These are phyloP conservation scores for Aspergillus campestris DNA, from an alignment of 495 filamentous ascomycete species.

Conservation along the genomic window DNA sequence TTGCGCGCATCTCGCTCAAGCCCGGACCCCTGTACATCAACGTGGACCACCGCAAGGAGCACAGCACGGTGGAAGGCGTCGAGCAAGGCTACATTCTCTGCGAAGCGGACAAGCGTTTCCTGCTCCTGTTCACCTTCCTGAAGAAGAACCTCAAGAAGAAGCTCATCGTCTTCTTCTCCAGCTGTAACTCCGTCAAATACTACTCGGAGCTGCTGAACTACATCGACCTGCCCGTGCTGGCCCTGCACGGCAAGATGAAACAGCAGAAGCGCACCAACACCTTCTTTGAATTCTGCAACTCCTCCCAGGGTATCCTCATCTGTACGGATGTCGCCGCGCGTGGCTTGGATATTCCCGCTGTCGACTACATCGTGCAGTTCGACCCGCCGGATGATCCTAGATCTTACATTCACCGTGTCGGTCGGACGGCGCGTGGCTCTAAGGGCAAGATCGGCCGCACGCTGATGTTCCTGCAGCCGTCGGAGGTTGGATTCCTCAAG, in stretches of 20 bases:
- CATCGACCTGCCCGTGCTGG: constrained; percentile 82
- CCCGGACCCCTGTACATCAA: constrained; percentile 95
- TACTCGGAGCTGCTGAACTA: constrained; percentile 91
- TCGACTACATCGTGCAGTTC: constrained; percentile 95
- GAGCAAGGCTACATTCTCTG: constrained; percentile 95
- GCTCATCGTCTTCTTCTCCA: constrained; percentile 94
- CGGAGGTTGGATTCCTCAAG: constrained; percentile 84
- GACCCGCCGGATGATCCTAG: constrained; percentile 87
- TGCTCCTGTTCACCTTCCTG: constrained; percentile 91
- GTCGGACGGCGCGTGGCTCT: constrained; percentile 82
- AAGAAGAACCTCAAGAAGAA: constrained; percentile 90
- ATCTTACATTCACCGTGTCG: constrained; percentile 96
- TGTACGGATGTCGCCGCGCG: constrained; percentile 95
- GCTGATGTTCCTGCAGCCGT: constrained; percentile 86
- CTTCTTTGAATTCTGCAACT: constrained; percentile 98
- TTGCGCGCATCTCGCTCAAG: constrained; percentile 85
- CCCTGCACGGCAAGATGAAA: constrained; percentile 85
- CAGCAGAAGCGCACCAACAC: constrained; percentile 95
- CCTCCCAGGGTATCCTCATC: constrained; percentile 78
- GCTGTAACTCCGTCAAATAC: constrained; percentile 90
- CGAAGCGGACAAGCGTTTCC: constrained; percentile 86
- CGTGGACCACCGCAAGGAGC: constrained; percentile 70
- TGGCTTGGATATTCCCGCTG: constrained; percentile 86
- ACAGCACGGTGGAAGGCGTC: constrained; percentile 81
- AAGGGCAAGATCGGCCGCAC: constrained; percentile 67